Evolutionary conservation across 345 rosid species (phyloP).

Genomic region (Gossypium anomalum): DNA sequence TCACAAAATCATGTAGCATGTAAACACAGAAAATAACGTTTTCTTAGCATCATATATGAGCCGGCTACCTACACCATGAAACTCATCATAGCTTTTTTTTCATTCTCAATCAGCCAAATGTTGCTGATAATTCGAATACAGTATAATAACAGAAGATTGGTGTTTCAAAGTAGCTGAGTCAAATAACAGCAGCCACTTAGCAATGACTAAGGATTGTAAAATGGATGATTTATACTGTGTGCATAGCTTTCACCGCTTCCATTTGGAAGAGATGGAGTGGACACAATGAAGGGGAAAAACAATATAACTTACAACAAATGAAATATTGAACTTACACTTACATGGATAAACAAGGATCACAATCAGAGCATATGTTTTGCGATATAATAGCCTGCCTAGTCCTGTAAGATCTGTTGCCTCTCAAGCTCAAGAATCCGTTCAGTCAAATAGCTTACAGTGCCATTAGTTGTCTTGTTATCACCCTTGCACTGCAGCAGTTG

Average conservation of each 20-base stretch:
- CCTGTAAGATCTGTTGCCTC: conserved; percentile 48
- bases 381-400: conserved; percentile 40
- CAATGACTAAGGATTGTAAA: background rate
- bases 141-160: background rate
- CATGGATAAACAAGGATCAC: conserved; percentile 11
- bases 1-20: background rate
- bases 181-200: background rate
- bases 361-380: conserved; percentile 11
- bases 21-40: background rate
- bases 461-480: conserved; percentile 35
- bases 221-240: background rate
- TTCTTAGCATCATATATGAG: no score
- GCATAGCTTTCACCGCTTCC: background rate
- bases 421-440: conserved; percentile 57
- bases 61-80: no score
- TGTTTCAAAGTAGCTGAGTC: background rate
- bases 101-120: no score
- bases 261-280: background rate
- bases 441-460: conserved; percentile 29
- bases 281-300: background rate
- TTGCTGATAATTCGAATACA: background rate
- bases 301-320: background rate
- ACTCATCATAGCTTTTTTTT: no score
- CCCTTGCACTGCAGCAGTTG: conserved; percentile 55
- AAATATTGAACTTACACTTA: background rate